Evolutionary conservation across 768 basidiomycete species (phyloP).

Genomic region (Naganishia antarctica): DNA sequence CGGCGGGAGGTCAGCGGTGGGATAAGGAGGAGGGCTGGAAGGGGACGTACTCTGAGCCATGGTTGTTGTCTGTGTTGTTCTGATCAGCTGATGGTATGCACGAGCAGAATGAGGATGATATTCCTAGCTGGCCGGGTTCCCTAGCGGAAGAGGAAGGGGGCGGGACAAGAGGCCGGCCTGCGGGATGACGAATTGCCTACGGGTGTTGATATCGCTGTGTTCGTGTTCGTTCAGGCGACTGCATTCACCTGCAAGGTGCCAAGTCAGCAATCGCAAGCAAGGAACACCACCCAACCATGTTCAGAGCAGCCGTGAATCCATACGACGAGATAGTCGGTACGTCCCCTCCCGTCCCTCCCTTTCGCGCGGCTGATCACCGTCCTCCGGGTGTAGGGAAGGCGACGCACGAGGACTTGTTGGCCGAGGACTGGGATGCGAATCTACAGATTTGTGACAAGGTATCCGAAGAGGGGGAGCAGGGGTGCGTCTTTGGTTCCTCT

Average conservation of each 20-base stretch:
- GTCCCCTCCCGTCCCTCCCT: constrained; percentile 44
- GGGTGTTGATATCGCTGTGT: too few species aligned
- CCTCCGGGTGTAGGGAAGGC: constrained; percentile 65
- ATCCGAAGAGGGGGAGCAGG: constrained; percentile 74
- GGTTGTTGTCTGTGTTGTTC: not conserved
- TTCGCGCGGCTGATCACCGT: constrained; percentile 19
- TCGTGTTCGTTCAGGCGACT: too few species aligned
- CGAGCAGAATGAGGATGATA: too few species aligned
- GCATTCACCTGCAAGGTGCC: too few species aligned
- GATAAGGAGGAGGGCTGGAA: not conserved
- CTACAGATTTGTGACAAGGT: constrained; percentile 96
- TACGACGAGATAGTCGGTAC: constrained; percentile 90
- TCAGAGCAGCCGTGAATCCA: constrained; percentile 65
- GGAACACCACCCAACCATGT: constrained; percentile 59
- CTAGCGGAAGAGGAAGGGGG: too few species aligned
- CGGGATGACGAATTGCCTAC: not conserved
- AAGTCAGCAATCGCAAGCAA: too few species aligned
- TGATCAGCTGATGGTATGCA: not conserved
- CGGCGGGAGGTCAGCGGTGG: not conserved
- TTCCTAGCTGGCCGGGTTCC: too few species aligned
- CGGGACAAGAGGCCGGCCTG: not conserved
- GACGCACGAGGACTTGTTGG: constrained; percentile 93
- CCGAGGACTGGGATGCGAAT: constrained; percentile 93
- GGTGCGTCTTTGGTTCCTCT: constrained; percentile 55
- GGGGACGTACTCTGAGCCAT: constrained; percentile 21